Evolutionary conservation across 108 stramenopile genomes (phyloP).

Genomic region (Cyclostephanos tholiformis): DNA sequence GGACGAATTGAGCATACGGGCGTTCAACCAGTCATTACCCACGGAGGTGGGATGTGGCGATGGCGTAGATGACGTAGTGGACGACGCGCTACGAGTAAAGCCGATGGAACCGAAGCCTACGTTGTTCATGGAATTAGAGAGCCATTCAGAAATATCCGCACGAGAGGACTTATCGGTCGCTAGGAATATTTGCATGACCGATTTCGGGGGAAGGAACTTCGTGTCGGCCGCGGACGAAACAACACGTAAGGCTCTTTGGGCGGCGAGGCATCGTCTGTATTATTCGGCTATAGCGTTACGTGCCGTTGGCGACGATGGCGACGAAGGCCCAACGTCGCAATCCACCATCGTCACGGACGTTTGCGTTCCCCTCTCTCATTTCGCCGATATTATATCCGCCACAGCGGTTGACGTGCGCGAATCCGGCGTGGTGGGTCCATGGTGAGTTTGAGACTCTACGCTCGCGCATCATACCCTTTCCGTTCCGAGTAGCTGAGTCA

Average conservation of each 20-base stretch:
- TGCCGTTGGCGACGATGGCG: slow-evolving; percentile 31
- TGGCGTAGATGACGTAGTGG: slow-evolving; percentile 3
- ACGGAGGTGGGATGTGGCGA: slow-evolving; percentile 17
- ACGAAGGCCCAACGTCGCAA: slow-evolving; percentile 50
- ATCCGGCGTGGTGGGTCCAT: slow-evolving; percentile 77
- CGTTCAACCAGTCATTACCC: slow-evolving; percentile 61
- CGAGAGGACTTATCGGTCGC: slow-evolving; percentile 56
- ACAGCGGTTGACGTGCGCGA: slow-evolving; percentile 72
- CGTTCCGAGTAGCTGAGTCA: not conserved
- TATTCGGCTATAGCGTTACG: slow-evolving; percentile 77
- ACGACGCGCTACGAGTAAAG: slow-evolving; percentile 10
- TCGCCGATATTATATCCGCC: slow-evolving; percentile 79
- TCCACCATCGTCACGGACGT: slow-evolving; percentile 84
- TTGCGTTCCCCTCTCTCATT: slow-evolving; percentile 91
- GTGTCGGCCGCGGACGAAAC: slow-evolving; percentile 55
- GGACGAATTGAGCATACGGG: slow-evolving; percentile 70
- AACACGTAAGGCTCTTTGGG: slow-evolving; percentile 82
- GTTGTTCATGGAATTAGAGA: slow-evolving; percentile 87
- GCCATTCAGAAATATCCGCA: slow-evolving; percentile 48
- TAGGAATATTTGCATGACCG: slow-evolving; percentile 53
- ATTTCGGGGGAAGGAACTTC: slow-evolving; percentile 64
- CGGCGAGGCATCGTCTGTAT: slow-evolving; percentile 84
- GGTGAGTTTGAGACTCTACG: not conserved
- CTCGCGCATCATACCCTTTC: not conserved
- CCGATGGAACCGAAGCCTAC: slow-evolving; percentile 62